Conservation (phyloP, 140 eudicot species). For the Oenanthe javanica region DNA sequence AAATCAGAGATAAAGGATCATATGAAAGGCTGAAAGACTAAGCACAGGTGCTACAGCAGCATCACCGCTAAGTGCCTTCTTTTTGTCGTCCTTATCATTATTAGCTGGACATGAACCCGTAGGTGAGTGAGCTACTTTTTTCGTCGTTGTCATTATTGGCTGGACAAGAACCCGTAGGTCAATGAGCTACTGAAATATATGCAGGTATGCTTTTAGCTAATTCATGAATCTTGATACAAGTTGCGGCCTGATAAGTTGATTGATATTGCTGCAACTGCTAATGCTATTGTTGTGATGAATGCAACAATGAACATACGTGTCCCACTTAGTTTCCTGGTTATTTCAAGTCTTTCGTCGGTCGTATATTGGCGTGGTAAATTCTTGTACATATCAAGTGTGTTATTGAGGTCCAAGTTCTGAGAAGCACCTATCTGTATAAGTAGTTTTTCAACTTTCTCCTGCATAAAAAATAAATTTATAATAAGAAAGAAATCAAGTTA, state of each 20-base stretch:
- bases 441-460: constrained; percentile 2
- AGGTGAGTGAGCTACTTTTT: too few relatives aligned
- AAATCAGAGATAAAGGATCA: neutral
- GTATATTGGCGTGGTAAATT: neutral
- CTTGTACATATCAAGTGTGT: neutral
- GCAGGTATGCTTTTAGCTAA: neutral
- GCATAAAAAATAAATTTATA: neutral
- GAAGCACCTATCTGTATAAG: neutral
- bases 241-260: neutral
- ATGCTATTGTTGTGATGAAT: neutral
- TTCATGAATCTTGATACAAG: neutral
- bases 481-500: neutral
- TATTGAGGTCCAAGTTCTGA: neutral
- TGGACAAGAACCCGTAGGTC: neutral
- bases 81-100: neutral
- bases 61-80: neutral
- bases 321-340: too few relatives aligned
- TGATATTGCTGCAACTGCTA: neutral
- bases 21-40: neutral
- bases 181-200: neutral
- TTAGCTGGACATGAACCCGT: too few relatives aligned
- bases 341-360: too few relatives aligned
- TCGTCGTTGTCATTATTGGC: neutral
- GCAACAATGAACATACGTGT: neutral
- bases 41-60: neutral